Evolutionary conservation across 2,329 filamentous ascomycete species (phyloP), one percentile per base, ranked within the genome.

Genomic region (Madurella fahalii): DNA sequence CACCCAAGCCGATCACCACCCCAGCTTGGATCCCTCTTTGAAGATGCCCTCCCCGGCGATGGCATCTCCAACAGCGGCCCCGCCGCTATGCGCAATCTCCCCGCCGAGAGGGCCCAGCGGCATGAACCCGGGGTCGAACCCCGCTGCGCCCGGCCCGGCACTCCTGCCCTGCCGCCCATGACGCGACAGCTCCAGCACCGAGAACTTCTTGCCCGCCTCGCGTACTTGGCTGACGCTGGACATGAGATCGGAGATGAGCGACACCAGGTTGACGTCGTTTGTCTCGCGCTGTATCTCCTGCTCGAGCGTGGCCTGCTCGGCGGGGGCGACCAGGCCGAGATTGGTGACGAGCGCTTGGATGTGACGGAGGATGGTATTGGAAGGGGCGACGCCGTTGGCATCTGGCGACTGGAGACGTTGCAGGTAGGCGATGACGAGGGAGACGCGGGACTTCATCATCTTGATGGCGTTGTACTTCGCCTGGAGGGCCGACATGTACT

Each of bases 391-490:
- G 30, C 72, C 66, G 25, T 65, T 58, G 12, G 58, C 61, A 7
- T 25, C 25, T 7, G 25, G 25, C 25, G 25, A 25, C 25, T 25
- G 25, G 25, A 94, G 79, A 13, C 80, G 81, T 59, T 86, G 77
- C 45, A 99, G 83, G 68, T 96, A 97, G n/a, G 78, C 78, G 56
- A 81, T 80, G 61, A 93, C 80, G 53, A 93, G 79, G 43, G 81
- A 79, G 62, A 94, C 83, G 47, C 89, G 84, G 7, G 85, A 83
- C 65, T 93, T 86, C 30, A 99, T 83, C 85, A 96, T 96, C 73
- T 91, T 93, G 66, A 96, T 87, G 25, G 94, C 92, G 71, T 96
- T 97, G 59, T 87, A 82, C 65, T 95, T 96, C 57, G 91, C 88
- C 30, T 86, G 94, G 18, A 99, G 82, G 15, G 81, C 75, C 25